Evolutionary conservation across 1,284 basidiomycete species (phyloP).

Genomic region (Melampsora americana): DNA sequence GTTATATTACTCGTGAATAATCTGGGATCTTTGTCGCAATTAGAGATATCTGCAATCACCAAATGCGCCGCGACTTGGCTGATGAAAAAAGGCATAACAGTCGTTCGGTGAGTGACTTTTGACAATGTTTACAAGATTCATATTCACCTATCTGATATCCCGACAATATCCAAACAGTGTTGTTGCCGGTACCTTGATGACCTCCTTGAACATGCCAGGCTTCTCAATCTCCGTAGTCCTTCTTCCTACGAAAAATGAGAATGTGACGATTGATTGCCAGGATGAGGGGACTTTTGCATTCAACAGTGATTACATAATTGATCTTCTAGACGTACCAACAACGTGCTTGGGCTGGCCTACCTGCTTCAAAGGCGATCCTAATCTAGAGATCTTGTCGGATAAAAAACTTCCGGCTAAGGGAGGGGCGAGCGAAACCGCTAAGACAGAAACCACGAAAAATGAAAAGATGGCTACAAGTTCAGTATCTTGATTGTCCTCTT

Average conservation of each 20-base stretch:
- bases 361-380: constrained; percentile 37
- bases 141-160: background rate
- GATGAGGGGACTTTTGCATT: constrained; percentile 50
- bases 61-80: constrained; percentile 27
- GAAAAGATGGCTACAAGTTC: background rate
- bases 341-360: constrained; percentile 72
- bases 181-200: constrained; percentile 57
- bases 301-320: constrained; percentile 61
- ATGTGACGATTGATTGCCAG: constrained; percentile 48
- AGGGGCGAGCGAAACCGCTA: background rate
- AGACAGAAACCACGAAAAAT: background rate
- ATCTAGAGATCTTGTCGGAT: constrained; percentile 46
- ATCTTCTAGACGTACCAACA: constrained; percentile 71
- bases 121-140: background rate
- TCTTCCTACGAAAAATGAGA: constrained; percentile 60
- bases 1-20: constrained; percentile 61
- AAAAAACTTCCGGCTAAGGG: background rate
- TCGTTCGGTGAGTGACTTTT: constrained; percentile 47
- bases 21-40: constrained; percentile 77
- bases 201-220: constrained; percentile 89
- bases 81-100: constrained; percentile 19
- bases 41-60: constrained; percentile 65
- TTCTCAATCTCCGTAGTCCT: constrained; percentile 84
- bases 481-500: background rate
- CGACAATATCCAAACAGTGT: background rate